Evolutionary conservation across 805 yeast genomes (phyloP).

Genomic region (Geotrichum ghanense): DNA sequence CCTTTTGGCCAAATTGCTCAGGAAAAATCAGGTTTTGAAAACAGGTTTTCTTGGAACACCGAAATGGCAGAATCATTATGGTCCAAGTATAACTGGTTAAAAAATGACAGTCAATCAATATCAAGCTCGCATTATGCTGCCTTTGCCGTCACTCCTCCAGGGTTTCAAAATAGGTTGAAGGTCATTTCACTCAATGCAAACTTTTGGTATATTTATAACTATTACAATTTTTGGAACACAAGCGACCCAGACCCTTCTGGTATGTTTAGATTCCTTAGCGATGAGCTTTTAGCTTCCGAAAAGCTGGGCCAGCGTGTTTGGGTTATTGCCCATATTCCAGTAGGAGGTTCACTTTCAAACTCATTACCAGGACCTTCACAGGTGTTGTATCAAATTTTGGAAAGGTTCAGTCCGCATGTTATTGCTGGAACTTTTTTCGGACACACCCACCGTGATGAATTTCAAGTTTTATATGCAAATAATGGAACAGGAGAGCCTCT

Average conservation of each 20-base stretch:
- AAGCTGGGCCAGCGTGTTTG: conserved; percentile 50
- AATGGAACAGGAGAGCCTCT: conserved; percentile 35
- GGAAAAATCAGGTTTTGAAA: conserved; percentile 31
- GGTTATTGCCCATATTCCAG: conserved; percentile 62
- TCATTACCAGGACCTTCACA: conserved; percentile 52
- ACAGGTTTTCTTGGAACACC: conserved; percentile 35
- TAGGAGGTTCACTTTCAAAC: conserved; percentile 37
- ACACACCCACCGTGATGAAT: conserved; percentile 61
- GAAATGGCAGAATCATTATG: conserved; percentile 39
- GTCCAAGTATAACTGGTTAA: conserved; percentile 37
- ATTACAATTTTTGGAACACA: conserved; percentile 43
- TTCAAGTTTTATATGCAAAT: conserved; percentile 43
- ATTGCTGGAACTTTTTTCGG: conserved; percentile 63
- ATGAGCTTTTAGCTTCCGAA: conserved; percentile 52
- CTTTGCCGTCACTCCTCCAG: conserved; percentile 38
- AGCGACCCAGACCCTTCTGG: conserved; percentile 52
- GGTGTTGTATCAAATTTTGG: conserved; percentile 43
- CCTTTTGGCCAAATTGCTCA: conserved; percentile 66
- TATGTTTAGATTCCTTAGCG: conserved; percentile 45
- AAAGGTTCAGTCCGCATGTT: conserved; percentile 57
- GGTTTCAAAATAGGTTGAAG: conserved; percentile 37
- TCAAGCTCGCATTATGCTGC: conserved; percentile 45
- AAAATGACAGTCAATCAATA: conserved; percentile 5
- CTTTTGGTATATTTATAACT: conserved; percentile 53
- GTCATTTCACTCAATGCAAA: conserved; percentile 56